phyloP scores from a whole-genome alignment of 495 filamentous ascomycete genomes.

The Trichocladium antarcticum region DNA sequence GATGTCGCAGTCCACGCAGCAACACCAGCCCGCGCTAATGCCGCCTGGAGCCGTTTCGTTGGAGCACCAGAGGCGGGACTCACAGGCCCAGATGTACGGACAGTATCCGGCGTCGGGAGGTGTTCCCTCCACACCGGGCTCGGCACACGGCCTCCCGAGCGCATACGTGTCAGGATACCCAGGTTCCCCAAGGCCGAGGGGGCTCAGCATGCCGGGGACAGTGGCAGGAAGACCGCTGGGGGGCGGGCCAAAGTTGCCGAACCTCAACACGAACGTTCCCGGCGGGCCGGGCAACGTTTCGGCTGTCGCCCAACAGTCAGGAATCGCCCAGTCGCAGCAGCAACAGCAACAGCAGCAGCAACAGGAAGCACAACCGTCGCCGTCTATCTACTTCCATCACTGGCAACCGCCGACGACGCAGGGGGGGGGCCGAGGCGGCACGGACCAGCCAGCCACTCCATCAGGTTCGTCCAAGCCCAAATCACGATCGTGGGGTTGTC shows the following conservation, averaged over 20 bases:
- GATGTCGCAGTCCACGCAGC: constrained; percentile 40
- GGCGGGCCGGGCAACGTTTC: constrained; percentile 15
- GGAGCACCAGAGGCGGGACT: constrained; percentile 36
- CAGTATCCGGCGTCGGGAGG: constrained; percentile 34
- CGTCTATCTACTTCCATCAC: constrained; percentile 81
- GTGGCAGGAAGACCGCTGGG: constrained; percentile 14
- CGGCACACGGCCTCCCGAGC: constrained; percentile 29
- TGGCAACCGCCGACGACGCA: constrained; percentile 71
- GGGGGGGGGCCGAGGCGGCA: constrained; percentile 36
- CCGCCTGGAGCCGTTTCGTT: constrained; percentile 38
- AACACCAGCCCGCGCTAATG: constrained; percentile 43
- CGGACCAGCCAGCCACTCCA: constrained; percentile 52
- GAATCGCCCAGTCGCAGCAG: constrained; percentile 25
- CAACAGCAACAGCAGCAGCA: constrained; percentile 20
- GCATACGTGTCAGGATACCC: constrained; percentile 26
- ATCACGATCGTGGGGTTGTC: constrained; percentile 38
- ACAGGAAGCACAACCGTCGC: constrained; percentile 39
- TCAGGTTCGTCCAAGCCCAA: constrained; percentile 55
- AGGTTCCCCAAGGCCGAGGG: constrained; percentile 34
- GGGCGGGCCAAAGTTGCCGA: constrained; percentile 20
- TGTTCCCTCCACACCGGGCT: constrained; percentile 37
- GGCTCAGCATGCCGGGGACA: constrained; percentile 31
- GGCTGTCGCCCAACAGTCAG: constrained; percentile 23
- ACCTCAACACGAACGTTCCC: constrained; percentile 26
- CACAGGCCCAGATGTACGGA: constrained; percentile 31